A percentile compares a stretch with the other conserved stretches of the same genome.
These are phyloP conservation scores for Aspergillus hiratsukae DNA, from an alignment of 2,329 filamentous ascomycete species.

Conservation along the genomic window DNA sequence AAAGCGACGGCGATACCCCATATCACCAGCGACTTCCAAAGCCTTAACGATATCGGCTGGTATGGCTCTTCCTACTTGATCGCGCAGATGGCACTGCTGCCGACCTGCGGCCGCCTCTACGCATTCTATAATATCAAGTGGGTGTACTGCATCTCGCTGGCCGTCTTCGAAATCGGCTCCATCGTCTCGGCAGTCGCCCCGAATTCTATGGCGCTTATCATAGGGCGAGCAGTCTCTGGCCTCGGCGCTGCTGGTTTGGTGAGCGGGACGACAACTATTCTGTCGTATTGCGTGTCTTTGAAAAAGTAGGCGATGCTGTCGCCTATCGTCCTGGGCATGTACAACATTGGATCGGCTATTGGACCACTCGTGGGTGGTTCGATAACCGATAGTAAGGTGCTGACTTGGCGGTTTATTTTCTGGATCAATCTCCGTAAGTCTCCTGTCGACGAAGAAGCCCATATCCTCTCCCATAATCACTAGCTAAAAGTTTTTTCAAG, in stretches of 20 bases:
- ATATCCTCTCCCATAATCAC: neutral
- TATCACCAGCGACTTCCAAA: constrained; percentile 41
- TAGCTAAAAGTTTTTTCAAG: neutral
- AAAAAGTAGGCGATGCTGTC: constrained; percentile 27
- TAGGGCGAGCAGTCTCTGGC: constrained; percentile 33
- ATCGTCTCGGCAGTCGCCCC: constrained; percentile 26
- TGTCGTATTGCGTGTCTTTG: constrained; percentile 31
- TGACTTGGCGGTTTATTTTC: constrained; percentile 47
- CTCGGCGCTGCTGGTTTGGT: constrained; percentile 27
- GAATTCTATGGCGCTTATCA: constrained; percentile 27
- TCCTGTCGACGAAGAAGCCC: no score
- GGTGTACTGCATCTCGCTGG: constrained; percentile 27
- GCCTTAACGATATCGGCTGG: constrained; percentile 42
- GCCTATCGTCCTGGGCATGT: constrained; percentile 31
- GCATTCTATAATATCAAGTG: constrained; percentile 32
- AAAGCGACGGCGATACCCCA: constrained; percentile 37
- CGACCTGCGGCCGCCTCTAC: constrained; percentile 34
- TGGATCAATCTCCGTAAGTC: constrained; percentile 47
- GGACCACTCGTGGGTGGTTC: constrained; percentile 34
- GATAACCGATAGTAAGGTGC: constrained; percentile 26
- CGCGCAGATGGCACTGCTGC: constrained; percentile 32
- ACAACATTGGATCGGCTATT: constrained; percentile 28
- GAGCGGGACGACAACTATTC: constrained; percentile 26
- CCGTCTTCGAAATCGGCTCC: constrained; percentile 35
- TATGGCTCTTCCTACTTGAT: constrained; percentile 39